Evolutionary conservation across 768 basidiomycete species (phyloP).

Genomic region (Mycena rosella): DNA sequence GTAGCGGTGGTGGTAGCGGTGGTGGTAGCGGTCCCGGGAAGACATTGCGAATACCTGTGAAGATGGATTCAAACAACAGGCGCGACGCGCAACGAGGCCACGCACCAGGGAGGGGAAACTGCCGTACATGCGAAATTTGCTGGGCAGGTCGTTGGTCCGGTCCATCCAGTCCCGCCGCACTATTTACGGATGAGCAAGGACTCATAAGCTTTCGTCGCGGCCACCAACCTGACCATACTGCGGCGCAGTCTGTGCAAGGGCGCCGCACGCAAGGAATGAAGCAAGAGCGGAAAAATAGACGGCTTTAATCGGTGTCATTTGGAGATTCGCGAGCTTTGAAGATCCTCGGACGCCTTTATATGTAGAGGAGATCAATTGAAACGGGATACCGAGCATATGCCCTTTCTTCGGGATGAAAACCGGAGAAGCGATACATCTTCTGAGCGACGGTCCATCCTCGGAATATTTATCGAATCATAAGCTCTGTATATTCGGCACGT

Average conservation of each 20-base stretch:
- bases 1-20: slow-evolving; percentile 38
- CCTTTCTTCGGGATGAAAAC: slow-evolving; percentile 31
- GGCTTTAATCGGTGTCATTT: slow-evolving; percentile 13
- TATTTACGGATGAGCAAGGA: not conserved
- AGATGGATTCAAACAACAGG: not conserved
- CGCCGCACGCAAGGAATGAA: slow-evolving; percentile 10
- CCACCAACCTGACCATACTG: slow-evolving; percentile 28
- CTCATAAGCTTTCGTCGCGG: not conserved
- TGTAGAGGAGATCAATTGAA: not conserved
- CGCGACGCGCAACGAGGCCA: not conserved
- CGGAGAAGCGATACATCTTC: not conserved
- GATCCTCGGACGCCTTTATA: slow-evolving; percentile 12
- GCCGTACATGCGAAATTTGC: slow-evolving; percentile 3
- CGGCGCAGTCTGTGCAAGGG: slow-evolving; percentile 29
- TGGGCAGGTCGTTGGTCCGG: slow-evolving; percentile 32
- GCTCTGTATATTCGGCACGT: slow-evolving; percentile 26
- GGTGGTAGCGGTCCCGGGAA: slow-evolving; percentile 43
- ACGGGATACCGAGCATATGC: slow-evolving; percentile 33
- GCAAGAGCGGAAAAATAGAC: slow-evolving; percentile 22
- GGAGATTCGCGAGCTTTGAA: not conserved
- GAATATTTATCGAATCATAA: slow-evolving; percentile 27
- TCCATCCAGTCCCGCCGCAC: slow-evolving; percentile 33
- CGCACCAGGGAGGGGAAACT: not conserved
- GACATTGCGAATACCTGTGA: slow-evolving; percentile 23
- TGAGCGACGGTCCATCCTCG: slow-evolving; percentile 32